Evolutionary conservation across 139 green algal species (phyloP), one percentile per base, ranked within the genome.

Genomic region (Eudorina sp.): DNA sequence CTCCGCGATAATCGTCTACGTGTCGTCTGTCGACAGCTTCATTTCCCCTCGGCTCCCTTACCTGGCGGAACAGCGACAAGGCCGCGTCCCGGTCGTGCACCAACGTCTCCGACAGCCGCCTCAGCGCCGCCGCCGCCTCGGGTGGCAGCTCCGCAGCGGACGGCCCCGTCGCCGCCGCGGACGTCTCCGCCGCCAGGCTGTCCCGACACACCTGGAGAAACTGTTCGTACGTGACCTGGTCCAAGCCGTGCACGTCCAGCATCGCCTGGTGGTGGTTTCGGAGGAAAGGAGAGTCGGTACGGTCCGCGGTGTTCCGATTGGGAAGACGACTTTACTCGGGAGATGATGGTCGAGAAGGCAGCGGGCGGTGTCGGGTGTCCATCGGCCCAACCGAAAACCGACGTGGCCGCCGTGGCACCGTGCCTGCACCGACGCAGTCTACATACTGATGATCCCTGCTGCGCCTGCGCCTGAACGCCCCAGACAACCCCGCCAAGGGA

Each of bases 231-330:
- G 89, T 89, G 34, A 92, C 53, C 0, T 40, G 53, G n/a, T 88
- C 45, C 19, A 84, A 40, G 13, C 78, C 84, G n/a, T 85, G 68
- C n/a, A 90, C 41, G 74, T 92, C 91, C 29, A 92, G 48, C 84
- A 92, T 90, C 25, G 75, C 78, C 89, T 92, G 85, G 2, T 74
- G 34, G 41, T 41, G 78, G 38, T 2, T 6, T 13, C 6, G 36
- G 34, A 23, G 34, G 7, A 2, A 16, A 27, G 25, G 40, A 58
- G 40, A 66, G 8, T 66, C n/a, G n/a, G n/a, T n/a, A n/a, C n/a
- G n/a, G n/a, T n/a, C n/a, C n/a, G n/a, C n/a, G n/a, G n/a, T n/a
- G n/a, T n/a, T n/a, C n/a, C n/a, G n/a, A n/a, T n/a, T n/a, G n/a
- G n/a, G n/a, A n/a, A n/a, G n/a, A n/a, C n/a, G n/a, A n/a, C n/a